Percentiles rank a stretch among this genome's conserved stretches.
phyloP scores from a whole-genome alignment of 495 filamentous ascomycete species.

The Cryomyces antarcticus region DNA sequence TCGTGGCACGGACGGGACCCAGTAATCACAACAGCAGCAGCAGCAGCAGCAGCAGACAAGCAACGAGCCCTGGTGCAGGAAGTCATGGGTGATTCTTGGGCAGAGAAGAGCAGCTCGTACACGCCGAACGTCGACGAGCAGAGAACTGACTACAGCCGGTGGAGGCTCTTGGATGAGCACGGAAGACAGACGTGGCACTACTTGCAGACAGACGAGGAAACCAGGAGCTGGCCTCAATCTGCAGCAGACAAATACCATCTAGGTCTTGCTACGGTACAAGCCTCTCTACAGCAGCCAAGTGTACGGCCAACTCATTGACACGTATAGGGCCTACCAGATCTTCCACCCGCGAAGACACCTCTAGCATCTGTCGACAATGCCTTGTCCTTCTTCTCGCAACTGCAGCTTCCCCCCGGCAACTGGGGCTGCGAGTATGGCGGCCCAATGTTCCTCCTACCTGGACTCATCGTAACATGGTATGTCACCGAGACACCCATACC shows the following conservation, averaged over 20 bases:
- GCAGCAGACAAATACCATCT: conserved; percentile 68
- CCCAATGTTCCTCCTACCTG: conserved; percentile 69
- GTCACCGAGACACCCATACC: conserved; percentile 80
- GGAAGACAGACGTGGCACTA: conserved; percentile 91
- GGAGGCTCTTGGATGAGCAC: conserved; percentile 64
- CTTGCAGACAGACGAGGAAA: conserved; percentile 54
- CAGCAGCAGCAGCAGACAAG: no score
- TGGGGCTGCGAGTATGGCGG: conserved; percentile 98
- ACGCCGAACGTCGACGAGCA: background rate
- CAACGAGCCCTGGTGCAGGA: no score
- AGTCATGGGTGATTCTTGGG: no score
- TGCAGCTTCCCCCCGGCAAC: conserved; percentile 75
- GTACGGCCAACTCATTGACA: conserved; percentile 1
- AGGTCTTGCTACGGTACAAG: conserved; percentile 42
- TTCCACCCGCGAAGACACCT: conserved; percentile 50
- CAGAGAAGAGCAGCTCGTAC: no score
- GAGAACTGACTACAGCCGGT: conserved; percentile 57
- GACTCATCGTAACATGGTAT: conserved; percentile 71
- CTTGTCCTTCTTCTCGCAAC: conserved; percentile 69
- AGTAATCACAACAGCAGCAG: no score
- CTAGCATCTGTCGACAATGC: conserved; percentile 64
- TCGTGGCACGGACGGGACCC: no score
- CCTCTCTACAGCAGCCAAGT: background rate
- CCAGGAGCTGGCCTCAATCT: conserved; percentile 65
- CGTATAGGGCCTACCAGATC: conserved; percentile 44